These are phyloP conservation scores for Lithocarpus polystachyus DNA, from an alignment of 306 rosid genomes.

Conservation along the genomic window DNA sequence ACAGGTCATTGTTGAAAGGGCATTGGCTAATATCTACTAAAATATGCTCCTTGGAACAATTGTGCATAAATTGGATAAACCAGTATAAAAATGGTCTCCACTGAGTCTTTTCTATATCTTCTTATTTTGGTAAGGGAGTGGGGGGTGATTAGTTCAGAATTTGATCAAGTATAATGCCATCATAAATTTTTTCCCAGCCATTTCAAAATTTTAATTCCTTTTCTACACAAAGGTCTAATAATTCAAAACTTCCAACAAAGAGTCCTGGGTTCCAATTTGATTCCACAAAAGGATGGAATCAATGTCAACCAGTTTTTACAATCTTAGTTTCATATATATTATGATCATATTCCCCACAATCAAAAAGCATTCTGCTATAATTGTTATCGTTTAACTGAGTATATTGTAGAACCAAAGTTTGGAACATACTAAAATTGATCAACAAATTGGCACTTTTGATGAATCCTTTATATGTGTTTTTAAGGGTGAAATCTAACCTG, in stretches of 20 bases:
- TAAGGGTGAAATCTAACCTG: conserved; percentile 51
- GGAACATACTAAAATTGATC: background rate
- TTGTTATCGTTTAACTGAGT: background rate
- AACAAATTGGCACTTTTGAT: background rate
- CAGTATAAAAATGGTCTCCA: background rate
- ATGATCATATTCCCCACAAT: background rate
- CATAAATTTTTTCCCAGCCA: background rate
- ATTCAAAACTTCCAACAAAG: background rate
- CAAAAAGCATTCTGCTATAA: background rate
- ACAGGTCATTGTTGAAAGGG: background rate
- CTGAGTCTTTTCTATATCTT: background rate
- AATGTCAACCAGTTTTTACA: background rate
- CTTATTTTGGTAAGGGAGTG: background rate
- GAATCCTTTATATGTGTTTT: conserved; percentile 5
- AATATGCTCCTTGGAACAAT: background rate
- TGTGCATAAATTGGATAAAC: background rate
- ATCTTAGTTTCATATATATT: background rate
- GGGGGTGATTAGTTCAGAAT: background rate
- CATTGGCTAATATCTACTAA: background rate
- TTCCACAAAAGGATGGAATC: background rate
- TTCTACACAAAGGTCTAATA: background rate
- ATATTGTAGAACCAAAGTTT: background rate
- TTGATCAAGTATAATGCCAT: background rate
- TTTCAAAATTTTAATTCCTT: background rate
- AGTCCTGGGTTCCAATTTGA: background rate